Evolutionary conservation across 2,329 filamentous ascomycete species (phyloP).

Genomic region (Sclerotinia minor): DNA sequence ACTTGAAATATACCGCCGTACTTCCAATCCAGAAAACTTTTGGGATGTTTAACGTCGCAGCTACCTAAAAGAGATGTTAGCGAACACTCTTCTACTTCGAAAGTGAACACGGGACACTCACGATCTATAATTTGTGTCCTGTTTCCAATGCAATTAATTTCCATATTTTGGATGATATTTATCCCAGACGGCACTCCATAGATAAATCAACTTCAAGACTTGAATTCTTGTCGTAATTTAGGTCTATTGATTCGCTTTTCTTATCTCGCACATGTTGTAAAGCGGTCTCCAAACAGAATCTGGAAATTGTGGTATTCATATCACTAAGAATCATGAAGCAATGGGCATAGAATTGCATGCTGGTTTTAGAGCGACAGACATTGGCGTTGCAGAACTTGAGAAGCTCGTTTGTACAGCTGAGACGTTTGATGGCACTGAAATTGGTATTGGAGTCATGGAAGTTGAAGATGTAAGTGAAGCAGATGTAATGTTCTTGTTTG

Average conservation of each 20-base stretch:
- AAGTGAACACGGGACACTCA: not conserved
- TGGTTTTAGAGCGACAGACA: too few relatives aligned
- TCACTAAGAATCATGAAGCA: not conserved
- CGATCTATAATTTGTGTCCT: not conserved
- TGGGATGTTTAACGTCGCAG: not conserved
- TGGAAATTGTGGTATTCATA: not conserved
- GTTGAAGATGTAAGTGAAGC: too few relatives aligned
- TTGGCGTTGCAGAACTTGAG: not conserved
- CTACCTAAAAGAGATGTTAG: not conserved
- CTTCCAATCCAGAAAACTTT: not conserved
- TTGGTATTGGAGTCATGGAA: too few relatives aligned
- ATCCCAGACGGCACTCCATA: not conserved
- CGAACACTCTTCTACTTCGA: fast-evolving
- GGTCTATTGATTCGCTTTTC: not conserved
- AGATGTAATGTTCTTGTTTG: too few relatives aligned
- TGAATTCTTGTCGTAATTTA: not conserved
- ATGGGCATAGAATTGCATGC: not conserved
- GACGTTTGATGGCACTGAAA: too few relatives aligned
- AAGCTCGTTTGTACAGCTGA: too few relatives aligned
- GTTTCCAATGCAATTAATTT: not conserved
- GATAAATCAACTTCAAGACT: not conserved
- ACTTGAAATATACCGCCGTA: not conserved
- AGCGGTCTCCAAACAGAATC: not conserved
- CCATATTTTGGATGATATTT: not conserved
- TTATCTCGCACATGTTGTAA: not conserved